Evolutionary conservation across 129 eudicot genomes (phyloP).

Genomic region (Arctium minus): DNA sequence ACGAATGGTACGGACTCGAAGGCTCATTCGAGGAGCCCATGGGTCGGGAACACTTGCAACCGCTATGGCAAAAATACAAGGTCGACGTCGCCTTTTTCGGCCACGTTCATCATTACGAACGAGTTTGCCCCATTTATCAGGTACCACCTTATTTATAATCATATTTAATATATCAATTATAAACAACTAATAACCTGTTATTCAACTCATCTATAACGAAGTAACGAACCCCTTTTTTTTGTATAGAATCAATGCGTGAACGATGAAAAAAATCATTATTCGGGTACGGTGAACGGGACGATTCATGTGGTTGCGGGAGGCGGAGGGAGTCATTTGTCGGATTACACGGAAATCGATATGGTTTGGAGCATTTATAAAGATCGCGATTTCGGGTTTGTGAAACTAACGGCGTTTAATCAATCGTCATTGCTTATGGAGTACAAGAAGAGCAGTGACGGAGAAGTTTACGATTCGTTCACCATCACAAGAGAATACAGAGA

Average conservation of each 20-base stretch:
- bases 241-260: slow-evolving; percentile 34
- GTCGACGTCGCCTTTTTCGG: slow-evolving; percentile 82
- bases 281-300: slow-evolving; percentile 57
- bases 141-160: slow-evolving; percentile 22
- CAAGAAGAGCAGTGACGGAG: slow-evolving; percentile 63
- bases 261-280: slow-evolving; percentile 23
- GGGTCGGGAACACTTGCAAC: slow-evolving; percentile 86
- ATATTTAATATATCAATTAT: not conserved
- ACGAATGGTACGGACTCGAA: slow-evolving; percentile 46
- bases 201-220: not conserved
- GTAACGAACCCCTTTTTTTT: not conserved
- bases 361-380: slow-evolving; percentile 65
- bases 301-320: slow-evolving; percentile 81
- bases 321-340: slow-evolving; percentile 52
- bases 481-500: slow-evolving; percentile 66
- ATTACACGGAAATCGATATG: slow-evolving; percentile 30
- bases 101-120: slow-evolving; percentile 83
- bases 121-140: slow-evolving; percentile 84
- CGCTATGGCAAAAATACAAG: slow-evolving; percentile 81
- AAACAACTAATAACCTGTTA: not conserved
- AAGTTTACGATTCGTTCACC: slow-evolving; percentile 61
- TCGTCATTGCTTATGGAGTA: slow-evolving; percentile 62
- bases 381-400: slow-evolving; percentile 54
- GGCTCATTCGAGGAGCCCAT: slow-evolving; percentile 90
- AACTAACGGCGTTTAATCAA: slow-evolving; percentile 63